phyloP scores from a whole-genome alignment of 495 filamentous ascomycete species.

The Clohesyomyces aquaticus region DNA sequence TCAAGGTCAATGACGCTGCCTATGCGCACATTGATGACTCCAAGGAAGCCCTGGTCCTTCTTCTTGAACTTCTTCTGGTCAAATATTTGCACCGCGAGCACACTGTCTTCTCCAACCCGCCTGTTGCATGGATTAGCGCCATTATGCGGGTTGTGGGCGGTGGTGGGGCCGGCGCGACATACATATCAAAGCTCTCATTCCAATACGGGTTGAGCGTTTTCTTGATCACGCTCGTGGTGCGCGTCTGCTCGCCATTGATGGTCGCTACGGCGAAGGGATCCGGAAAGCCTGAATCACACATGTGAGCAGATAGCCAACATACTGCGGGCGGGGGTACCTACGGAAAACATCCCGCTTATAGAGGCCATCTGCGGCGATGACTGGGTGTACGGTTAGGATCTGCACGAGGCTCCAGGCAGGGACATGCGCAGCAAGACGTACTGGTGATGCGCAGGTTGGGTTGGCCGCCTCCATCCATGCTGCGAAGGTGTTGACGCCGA shows the following conservation, averaged over 20 bases:
- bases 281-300: constrained; percentile 72
- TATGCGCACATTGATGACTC: constrained; percentile 94
- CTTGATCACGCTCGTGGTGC: constrained; percentile 93
- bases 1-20: constrained; percentile 90
- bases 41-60: constrained; percentile 98
- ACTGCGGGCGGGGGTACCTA: constrained; percentile 55
- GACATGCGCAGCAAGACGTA: constrained; percentile 45
- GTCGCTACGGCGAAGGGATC: constrained; percentile 98
- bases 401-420: constrained; percentile 9
- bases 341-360: constrained; percentile 99
- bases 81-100: constrained; percentile 96
- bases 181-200: constrained; percentile 99
- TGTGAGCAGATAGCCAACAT: constrained; percentile 42
- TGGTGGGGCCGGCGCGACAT: constrained; percentile 46
- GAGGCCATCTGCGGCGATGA: constrained; percentile 97
- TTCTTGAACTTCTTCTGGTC: constrained; percentile 99
- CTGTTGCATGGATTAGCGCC: constrained; percentile 52
- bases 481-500: not conserved
- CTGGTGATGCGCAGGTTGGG: constrained; percentile 70
- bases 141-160: not conserved
- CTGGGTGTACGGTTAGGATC: constrained; percentile 56
- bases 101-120: constrained; percentile 87
- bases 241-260: constrained; percentile 93
- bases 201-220: constrained; percentile 98
- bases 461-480: constrained; percentile 50